Percentiles rank a stretch among this genome's conserved stretches.
Conservation (phyloP, 257 asterid species). For the Lavandula angustifolia region DNA sequence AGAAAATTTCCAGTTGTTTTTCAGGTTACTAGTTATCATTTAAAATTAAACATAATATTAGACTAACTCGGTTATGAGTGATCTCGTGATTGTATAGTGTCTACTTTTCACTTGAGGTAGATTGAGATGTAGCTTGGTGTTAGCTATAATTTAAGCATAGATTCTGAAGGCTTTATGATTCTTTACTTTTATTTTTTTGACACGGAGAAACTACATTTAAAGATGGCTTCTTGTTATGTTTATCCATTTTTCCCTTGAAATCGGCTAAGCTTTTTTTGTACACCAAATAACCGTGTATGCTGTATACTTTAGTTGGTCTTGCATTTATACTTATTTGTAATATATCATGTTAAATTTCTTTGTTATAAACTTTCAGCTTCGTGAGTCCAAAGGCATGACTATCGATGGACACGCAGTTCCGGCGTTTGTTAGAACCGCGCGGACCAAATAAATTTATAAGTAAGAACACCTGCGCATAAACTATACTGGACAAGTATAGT, state of each 20-base stretch:
- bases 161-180: too few species aligned
- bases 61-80: background rate
- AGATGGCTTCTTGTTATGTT: too few species aligned
- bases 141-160: background rate
- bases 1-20: background rate
- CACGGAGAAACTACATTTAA: too few species aligned
- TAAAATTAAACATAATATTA: background rate
- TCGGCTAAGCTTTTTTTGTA: background rate
- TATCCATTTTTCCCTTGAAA: background rate
- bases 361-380: constrained; percentile 64
- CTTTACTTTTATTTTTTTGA: too few species aligned
- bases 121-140: background rate
- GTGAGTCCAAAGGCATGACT: constrained; percentile 97
- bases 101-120: background rate
- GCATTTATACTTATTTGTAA: background rate
- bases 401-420: too few species aligned
- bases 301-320: constrained; percentile 8
- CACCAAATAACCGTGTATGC: background rate
- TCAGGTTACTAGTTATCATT: background rate
- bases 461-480: too few species aligned
- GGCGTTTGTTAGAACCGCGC: too few species aligned
- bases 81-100: background rate
- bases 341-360: background rate
- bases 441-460: too few species aligned
- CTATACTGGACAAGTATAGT: too few species aligned